Conservation (phyloP, 2,329 filamentous ascomycete species). For the Exophiala mesophila region DNA sequence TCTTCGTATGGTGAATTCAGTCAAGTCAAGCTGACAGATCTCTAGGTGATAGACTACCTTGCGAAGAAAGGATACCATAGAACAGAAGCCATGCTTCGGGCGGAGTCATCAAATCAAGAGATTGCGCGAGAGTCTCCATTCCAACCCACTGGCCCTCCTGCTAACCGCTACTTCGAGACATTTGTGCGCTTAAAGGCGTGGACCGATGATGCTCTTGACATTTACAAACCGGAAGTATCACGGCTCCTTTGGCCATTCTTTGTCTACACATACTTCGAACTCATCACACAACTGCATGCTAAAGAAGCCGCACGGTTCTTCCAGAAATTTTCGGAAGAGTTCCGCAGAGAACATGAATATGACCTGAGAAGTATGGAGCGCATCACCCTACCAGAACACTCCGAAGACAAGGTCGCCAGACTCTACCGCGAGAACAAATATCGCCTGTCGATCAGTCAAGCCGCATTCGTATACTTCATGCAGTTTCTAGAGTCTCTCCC, state of each 20-base stretch:
- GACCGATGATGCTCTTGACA: conserved; percentile 85
- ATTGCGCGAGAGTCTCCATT: conserved; percentile 51
- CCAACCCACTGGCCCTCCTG: conserved; percentile 38
- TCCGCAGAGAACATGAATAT: conserved; percentile 72
- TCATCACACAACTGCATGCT: conserved; percentile 66
- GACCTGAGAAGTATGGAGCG: conserved; percentile 71
- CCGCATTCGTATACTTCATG: conserved; percentile 75
- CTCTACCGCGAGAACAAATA: conserved; percentile 85
- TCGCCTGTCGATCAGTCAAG: conserved; percentile 79
- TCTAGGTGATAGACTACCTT: conserved; percentile 84
- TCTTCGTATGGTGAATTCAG: too few relatives aligned
- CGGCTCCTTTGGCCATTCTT: conserved; percentile 91
- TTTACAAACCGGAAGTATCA: conserved; percentile 91
- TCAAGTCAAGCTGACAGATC: conserved; percentile 12
- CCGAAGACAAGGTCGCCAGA: conserved; percentile 70
- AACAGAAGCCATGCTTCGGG: conserved; percentile 86
- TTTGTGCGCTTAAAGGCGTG: conserved; percentile 71
- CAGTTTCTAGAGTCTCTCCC: conserved; percentile 85
- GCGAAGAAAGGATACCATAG: conserved; percentile 90
- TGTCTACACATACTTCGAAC: conserved; percentile 82
- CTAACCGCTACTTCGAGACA: conserved; percentile 70
- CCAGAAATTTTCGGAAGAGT: conserved; percentile 68
- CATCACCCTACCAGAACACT: conserved; percentile 71
- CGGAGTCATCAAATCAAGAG: conserved; percentile 80
- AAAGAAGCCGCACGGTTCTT: conserved; percentile 34